Percentiles rank a stretch among this genome's conserved stretches.
Evolutionary conservation across 2,329 filamentous ascomycete genomes (phyloP).

Genomic region (Colletotrichum sp.): DNA sequence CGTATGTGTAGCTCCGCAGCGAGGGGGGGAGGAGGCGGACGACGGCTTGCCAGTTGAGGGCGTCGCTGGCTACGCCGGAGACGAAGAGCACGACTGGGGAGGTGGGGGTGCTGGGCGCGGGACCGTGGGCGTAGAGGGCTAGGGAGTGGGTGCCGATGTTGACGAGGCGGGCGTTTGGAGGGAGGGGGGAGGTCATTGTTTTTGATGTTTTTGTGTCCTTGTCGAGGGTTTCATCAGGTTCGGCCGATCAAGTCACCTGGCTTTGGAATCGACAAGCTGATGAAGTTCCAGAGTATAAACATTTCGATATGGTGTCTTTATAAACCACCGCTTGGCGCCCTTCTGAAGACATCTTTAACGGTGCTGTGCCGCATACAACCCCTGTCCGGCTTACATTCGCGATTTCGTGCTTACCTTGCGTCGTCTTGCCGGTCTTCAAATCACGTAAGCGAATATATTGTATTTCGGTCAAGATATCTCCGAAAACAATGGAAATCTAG

Average conservation of each 20-base stretch:
- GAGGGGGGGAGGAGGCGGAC: neutral
- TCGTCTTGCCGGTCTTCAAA: neutral
- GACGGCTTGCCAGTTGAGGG: slow-evolving; percentile 5
- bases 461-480: rapidly evolving
- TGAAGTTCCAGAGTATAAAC: neutral
- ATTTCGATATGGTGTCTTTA: rapidly evolving
- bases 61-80: slow-evolving; percentile 3
- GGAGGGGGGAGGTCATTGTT: neutral
- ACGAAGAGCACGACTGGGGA: neutral
- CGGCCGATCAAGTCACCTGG: neutral
- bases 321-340: neutral
- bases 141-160: slow-evolving; percentile 7
- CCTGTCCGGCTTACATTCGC: neutral
- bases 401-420: neutral
- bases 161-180: neutral
- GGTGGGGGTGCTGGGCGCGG: neutral
- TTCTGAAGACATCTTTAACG: neutral
- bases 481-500: rapidly evolving
- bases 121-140: neutral
- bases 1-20: slow-evolving; percentile 4
- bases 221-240: neutral
- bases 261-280: neutral
- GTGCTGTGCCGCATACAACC: neutral
- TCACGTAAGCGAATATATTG: neutral
- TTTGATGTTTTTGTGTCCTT: neutral